phyloP scores from a whole-genome alignment of 768 basidiomycete genomes.

The Suillus alpinus region DNA sequence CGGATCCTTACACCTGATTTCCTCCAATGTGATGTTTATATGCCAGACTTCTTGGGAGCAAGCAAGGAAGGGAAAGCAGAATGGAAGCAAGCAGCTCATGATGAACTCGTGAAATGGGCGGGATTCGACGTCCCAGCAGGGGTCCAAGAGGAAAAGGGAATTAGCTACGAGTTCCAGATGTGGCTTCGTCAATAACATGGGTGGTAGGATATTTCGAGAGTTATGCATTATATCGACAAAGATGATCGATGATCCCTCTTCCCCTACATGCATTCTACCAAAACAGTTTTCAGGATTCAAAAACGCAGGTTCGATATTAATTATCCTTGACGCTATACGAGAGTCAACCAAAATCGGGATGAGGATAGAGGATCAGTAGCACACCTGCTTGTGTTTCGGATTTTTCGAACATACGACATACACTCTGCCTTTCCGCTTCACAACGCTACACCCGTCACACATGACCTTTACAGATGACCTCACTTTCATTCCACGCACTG shows the following conservation, averaged over 20 bases:
- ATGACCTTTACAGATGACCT: slow-evolving; percentile 90
- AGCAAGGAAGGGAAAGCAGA: slow-evolving; percentile 16
- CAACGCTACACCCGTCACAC: slow-evolving; percentile 92
- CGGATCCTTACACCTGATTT: slow-evolving; percentile 74
- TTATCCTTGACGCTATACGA: slow-evolving; percentile 64
- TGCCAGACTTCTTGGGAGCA: slow-evolving; percentile 65
- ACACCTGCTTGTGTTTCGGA: slow-evolving; percentile 95
- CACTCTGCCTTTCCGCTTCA: slow-evolving; percentile 84
- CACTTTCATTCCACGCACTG: slow-evolving; percentile 91
- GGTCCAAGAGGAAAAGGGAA: slow-evolving; percentile 76
- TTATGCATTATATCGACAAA: background rate
- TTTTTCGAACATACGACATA: slow-evolving; percentile 93
- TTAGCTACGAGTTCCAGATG: slow-evolving; percentile 94
- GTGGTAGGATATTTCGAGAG: background rate
- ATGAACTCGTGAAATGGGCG: slow-evolving; percentile 70
- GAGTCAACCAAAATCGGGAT: slow-evolving; percentile 11
- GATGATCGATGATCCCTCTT: background rate
- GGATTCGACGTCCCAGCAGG: slow-evolving; percentile 73
- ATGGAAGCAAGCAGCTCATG: slow-evolving; percentile 63
- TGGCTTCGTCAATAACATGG: slow-evolving; percentile 56
- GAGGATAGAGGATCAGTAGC: slow-evolving; percentile 17
- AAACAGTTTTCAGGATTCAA: background rate
- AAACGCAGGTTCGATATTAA: background rate
- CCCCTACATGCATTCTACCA: slow-evolving; percentile 1
- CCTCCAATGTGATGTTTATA: slow-evolving; percentile 81